Evolutionary conservation across 176 grass and related monocot genomes (phyloP).

Genomic region (Raddia guianensis): DNA sequence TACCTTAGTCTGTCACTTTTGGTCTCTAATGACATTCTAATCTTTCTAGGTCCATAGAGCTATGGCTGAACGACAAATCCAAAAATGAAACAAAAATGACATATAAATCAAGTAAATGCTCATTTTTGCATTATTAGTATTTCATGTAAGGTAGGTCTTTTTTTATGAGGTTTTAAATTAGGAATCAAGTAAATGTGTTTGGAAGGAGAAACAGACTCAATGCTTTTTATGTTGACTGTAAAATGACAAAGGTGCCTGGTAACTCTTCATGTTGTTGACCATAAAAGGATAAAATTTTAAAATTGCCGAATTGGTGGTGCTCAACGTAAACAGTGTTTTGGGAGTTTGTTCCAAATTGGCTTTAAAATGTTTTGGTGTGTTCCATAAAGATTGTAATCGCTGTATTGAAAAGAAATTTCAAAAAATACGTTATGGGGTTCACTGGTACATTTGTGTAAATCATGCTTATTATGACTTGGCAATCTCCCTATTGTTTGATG

Average conservation of each 20-base stretch:
- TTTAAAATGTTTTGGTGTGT: background rate
- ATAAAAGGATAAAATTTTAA: background rate
- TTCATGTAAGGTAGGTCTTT: no score
- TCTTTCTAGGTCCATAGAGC: slow-evolving; percentile 88
- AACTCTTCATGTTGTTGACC: background rate
- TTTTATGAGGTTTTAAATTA: background rate
- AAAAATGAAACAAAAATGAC: no score
- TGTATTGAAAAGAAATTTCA: background rate
- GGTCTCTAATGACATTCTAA: slow-evolving; percentile 14
- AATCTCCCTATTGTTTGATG: background rate
- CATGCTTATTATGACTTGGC: background rate
- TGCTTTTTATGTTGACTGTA: slow-evolving; percentile 11
- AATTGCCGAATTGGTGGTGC: background rate
- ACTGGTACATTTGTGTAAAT: background rate
- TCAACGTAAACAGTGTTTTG: background rate
- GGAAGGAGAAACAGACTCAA: slow-evolving; percentile 14
- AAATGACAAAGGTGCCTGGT: background rate
- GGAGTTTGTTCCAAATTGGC: background rate
- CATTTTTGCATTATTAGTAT: no score
- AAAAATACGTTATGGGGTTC: background rate
- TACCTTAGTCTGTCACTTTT: background rate
- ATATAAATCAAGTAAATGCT: no score
- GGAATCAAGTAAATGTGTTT: background rate
- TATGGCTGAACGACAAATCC: slow-evolving; percentile 78
- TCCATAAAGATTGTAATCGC: background rate